Base-by-base conservation (phyloP, 2,329 filamentous ascomycete genomes). In the Bisporella sp. region DNA sequence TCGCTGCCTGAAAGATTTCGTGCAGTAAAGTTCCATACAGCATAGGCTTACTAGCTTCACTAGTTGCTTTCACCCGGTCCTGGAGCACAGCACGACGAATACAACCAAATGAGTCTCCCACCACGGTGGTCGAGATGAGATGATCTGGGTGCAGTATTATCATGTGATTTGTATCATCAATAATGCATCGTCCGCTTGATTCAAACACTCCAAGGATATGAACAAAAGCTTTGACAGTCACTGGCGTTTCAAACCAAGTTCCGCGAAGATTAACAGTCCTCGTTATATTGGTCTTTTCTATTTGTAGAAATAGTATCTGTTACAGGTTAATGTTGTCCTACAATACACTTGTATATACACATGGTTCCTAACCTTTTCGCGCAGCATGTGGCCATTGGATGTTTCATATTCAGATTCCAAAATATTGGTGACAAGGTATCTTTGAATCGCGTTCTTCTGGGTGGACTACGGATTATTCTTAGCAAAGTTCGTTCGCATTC, bases 61-160 rank as follows among this genome's bases (percentile, higher is more conserved):
- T 86, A 0, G 90, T 92, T 6, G 89, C 89, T 68, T 97, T 97
- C 60, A 99, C 85, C 32, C 93, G 85, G 66, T 99, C 92, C 67
- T 97, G 91, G 30, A 99, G 78, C 1, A 97, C 92, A 31, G 93
- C 90, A 56, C 92, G 85, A 13, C 93, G 85, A 65, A 87, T 84
- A 64, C 93, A 99, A 29, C 84, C 85, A 65, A 97, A 96, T 0
- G 93, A 96, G 68, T 99, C 93, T n/a, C 90, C 91, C 41, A 99
- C 87, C 5, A 95, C 89, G 1, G 93, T 97, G 3, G 93, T 87
- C 2, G 93, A 97, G 48, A 99, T 86, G 33, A 99, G 78, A 69
- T 97, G 91, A 63, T 99, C 93, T 0, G 93, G 93, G 63, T 99
- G 91, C 11, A 99, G 71, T 51, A 99, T 90, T 46, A 99, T 73